Evolutionary conservation across 805 yeast species (phyloP).

Genomic region (Clavispora fructus): DNA sequence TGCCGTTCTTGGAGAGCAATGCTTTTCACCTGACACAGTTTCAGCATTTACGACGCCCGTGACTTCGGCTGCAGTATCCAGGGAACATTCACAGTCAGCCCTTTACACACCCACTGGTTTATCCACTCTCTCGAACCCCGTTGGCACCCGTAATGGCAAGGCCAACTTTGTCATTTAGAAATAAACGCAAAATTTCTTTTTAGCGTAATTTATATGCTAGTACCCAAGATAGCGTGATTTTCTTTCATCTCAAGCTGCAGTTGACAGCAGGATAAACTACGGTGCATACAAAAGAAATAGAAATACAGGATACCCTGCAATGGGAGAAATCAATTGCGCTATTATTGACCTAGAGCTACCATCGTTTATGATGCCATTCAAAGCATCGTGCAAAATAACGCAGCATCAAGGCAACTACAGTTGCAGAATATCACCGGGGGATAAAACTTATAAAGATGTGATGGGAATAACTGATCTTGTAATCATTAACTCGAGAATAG

Average conservation of each 20-base stretch:
- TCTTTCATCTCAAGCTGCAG: background rate
- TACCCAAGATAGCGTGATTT: background rate
- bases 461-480: background rate
- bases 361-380: background rate
- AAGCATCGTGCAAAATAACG: background rate
- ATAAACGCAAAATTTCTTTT: background rate
- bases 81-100: slow-evolving; percentile 9
- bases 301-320: background rate
- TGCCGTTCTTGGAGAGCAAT: slow-evolving; percentile 12
- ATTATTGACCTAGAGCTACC: background rate
- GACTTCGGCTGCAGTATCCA: slow-evolving; percentile 9
- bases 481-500: background rate
- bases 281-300: background rate
- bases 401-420: background rate
- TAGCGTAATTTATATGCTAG: background rate
- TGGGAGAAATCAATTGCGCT: background rate
- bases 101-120: background rate
- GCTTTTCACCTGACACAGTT: slow-evolving; percentile 15
- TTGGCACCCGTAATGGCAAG: background rate
- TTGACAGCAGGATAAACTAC: background rate
- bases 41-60: slow-evolving; percentile 14
- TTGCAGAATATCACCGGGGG: background rate
- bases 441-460: background rate
- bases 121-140: background rate
- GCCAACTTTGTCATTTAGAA: slow-evolving; percentile 5